These are phyloP conservation scores for Echeveria elegans DNA, from an alignment of 164 flowering plant species.

Conservation along the genomic window DNA sequence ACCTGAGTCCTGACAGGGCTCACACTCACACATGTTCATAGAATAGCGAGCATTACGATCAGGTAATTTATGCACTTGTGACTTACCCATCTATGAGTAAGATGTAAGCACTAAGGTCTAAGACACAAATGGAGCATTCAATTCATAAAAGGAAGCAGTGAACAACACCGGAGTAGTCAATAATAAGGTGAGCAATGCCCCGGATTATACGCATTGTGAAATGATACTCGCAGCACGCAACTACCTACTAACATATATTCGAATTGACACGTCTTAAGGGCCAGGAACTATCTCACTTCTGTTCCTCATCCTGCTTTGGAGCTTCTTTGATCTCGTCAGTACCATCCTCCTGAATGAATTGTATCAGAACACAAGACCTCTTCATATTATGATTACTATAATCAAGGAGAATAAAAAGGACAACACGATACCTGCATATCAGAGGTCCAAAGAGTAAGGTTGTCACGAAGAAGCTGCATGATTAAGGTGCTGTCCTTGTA, in stretches of 20 bases:
- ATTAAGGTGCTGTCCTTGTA: conserved; percentile 72
- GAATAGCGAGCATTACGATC: no score
- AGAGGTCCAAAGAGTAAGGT: conserved; percentile 66
- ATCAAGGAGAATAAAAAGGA: not conserved
- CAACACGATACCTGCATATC: conserved; percentile 49
- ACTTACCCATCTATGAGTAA: no score
- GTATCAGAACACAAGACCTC: not conserved
- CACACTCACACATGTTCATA: no score
- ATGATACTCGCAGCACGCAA: conserved; percentile 21
- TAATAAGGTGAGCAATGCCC: conserved; percentile 19
- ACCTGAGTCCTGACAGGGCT: no score
- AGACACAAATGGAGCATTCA: not conserved
- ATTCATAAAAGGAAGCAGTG: not conserved
- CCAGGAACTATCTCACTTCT: conserved; percentile 14
- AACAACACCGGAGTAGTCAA: conserved; percentile 12
- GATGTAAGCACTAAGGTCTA: no score
- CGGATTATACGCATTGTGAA: conserved; percentile 8
- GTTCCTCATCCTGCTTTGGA: conserved; percentile 44
- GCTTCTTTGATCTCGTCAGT: conserved; percentile 85
- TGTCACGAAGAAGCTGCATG: conserved; percentile 69
- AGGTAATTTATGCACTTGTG: no score
- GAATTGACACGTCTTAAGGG: conserved; percentile 23
- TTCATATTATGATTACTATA: not conserved
- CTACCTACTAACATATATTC: conserved; percentile 29
- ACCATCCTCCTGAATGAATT: conserved; percentile 47